phyloP scores from a whole-genome alignment of 1,284 basidiomycete genomes.

The Malassezia furfur region DNA sequence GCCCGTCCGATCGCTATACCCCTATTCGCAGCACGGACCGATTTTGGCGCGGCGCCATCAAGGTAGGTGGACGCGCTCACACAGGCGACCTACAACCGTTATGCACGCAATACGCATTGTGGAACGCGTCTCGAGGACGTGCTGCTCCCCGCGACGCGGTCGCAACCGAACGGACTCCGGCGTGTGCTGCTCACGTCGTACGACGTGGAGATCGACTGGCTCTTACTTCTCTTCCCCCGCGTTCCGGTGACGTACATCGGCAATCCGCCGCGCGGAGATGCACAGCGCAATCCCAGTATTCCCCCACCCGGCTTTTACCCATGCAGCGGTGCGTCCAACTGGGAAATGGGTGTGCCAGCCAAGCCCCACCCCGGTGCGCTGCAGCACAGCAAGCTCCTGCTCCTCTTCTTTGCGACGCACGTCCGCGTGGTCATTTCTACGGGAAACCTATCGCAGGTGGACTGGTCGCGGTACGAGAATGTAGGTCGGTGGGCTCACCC shows the following conservation, averaged over 20 bases:
- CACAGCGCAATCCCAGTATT: constrained; percentile 12
- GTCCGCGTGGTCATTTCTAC: constrained; percentile 30
- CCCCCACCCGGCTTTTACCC: constrained; percentile 25
- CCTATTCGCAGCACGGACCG: constrained; percentile 21
- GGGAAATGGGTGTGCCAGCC: constrained; percentile 28
- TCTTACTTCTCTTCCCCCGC: constrained; percentile 27
- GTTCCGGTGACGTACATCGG: constrained; percentile 32
- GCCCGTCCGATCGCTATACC: constrained; percentile 2
- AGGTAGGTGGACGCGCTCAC: constrained; percentile 9
- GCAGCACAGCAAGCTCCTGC: constrained; percentile 39
- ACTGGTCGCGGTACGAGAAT: constrained; percentile 45
- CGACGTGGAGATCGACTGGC: constrained; percentile 38
- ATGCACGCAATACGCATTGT: constrained; percentile 8
- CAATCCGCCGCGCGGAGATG: constrained; percentile 23
- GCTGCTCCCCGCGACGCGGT: constrained; percentile 26
- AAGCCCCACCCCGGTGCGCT: constrained; percentile 26
- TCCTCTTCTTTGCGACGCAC: constrained; percentile 29
- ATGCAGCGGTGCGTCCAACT: constrained; percentile 16
- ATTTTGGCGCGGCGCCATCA: constrained; percentile 38
- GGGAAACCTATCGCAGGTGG: constrained; percentile 37
- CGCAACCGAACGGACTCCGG: constrained; percentile 20
- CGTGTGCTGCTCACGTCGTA: constrained; percentile 34
- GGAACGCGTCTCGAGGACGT: constrained; percentile 24
- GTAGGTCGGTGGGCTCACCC: constrained; percentile 12
- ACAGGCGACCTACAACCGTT: constrained; percentile 28